phyloP scores from a whole-genome alignment of 495 filamentous ascomycete species.

The Margaritispora aquatica region DNA sequence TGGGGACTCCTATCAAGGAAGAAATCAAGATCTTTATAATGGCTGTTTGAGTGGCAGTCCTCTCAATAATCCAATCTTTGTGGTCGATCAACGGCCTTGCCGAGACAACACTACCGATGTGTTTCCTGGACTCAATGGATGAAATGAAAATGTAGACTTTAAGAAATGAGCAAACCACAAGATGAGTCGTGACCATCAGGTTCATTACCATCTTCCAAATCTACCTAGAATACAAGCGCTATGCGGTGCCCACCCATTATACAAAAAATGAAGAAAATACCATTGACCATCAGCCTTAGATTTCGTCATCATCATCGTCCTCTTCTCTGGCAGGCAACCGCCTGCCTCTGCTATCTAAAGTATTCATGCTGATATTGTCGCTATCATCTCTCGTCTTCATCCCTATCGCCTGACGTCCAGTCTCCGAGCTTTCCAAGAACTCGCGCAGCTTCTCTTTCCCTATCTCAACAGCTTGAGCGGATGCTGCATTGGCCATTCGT shows the following conservation, averaged over 20 bases:
- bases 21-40: no score
- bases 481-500: conserved; percentile 87
- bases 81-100: no score
- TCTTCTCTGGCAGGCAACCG: conserved; percentile 37
- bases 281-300: neutral
- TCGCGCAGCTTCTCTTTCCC: conserved; percentile 83
- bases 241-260: conserved; percentile 3
- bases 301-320: conserved; percentile 47
- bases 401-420: conserved; percentile 70
- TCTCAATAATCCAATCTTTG: no score
- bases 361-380: conserved; percentile 50
- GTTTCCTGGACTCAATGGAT: no score
- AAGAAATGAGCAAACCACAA: neutral
- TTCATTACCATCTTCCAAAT: neutral
- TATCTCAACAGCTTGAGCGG: conserved; percentile 77
- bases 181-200: neutral
- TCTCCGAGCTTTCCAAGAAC: conserved; percentile 76
- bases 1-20: no score
- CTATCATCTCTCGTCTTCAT: conserved; percentile 47
- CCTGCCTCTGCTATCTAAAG: conserved; percentile 55
- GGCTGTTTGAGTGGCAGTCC: no score
- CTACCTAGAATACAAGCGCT: conserved; percentile 7
- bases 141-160: neutral
- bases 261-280: conserved; percentile 7
- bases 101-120: no score